A percentile compares a stretch with the other conserved stretches of the same genome.
Evolutionary conservation across 1,284 basidiomycete species (phyloP).

Genomic region (Melanopsichium pennsylvanicum): DNA sequence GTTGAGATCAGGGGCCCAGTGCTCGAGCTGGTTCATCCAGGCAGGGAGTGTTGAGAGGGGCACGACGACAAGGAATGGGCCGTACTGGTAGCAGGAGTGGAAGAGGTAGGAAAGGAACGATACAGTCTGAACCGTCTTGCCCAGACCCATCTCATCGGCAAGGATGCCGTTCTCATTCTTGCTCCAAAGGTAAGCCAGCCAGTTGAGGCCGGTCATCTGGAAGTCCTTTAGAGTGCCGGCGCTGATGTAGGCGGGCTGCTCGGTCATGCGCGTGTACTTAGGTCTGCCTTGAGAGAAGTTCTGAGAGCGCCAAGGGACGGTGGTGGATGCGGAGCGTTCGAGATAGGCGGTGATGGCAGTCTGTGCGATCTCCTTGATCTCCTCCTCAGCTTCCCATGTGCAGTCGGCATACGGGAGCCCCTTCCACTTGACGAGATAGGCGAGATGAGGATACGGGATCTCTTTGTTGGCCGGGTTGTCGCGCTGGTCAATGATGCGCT

Average conservation of each 20-base stretch:
- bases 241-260: slow-evolving; percentile 88
- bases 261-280: slow-evolving; percentile 81
- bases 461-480: slow-evolving; percentile 73
- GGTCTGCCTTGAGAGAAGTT: slow-evolving; percentile 79
- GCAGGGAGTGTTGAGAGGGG: slow-evolving; percentile 98
- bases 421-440: slow-evolving; percentile 98
- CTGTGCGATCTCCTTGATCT: slow-evolving; percentile 72
- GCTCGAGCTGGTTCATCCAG: slow-evolving; percentile 95
- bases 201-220: slow-evolving; percentile 96
- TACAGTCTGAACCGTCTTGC: slow-evolving; percentile 96
- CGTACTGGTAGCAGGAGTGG: slow-evolving; percentile 87
- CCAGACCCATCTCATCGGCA: slow-evolving; percentile 99
- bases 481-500: slow-evolving; percentile 86
- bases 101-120: slow-evolving; percentile 96
- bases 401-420: slow-evolving; percentile 92
- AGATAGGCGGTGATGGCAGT: slow-evolving; percentile 83
- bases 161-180: slow-evolving; percentile 95
- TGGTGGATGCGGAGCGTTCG: slow-evolving; percentile 77
- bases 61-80: slow-evolving; percentile 96
- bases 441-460: slow-evolving; percentile 70
- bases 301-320: slow-evolving; percentile 85
- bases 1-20: slow-evolving; percentile 91
- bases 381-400: slow-evolving; percentile 86
- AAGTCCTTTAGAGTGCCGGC: slow-evolving; percentile 89
- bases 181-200: slow-evolving; percentile 95